Evolutionary conservation across 441 rosid genomes (phyloP).

Genomic region (Eutrema salsugineum): DNA sequence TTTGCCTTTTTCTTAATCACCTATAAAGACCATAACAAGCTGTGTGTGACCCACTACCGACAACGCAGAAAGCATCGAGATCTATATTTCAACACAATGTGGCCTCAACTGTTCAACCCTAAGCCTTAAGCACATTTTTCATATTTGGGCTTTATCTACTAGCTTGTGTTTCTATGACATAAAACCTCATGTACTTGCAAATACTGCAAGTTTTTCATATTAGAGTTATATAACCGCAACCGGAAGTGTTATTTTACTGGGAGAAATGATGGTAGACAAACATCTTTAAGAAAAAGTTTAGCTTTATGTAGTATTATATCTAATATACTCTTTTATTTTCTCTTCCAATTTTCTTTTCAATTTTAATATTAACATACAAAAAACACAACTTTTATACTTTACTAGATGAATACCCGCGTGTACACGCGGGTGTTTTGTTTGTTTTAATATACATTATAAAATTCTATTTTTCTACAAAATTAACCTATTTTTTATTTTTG

Average conservation of each 20-base stretch:
- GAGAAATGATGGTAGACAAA: too few species aligned
- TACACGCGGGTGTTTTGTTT: too few species aligned
- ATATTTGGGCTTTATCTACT: not conserved
- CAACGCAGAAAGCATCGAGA: not conserved
- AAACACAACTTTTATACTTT: not conserved
- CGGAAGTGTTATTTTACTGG: not conserved
- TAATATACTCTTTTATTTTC: too few species aligned
- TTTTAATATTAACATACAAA: not conserved
- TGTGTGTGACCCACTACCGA: not conserved
- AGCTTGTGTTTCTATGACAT: not conserved
- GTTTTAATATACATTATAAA: too few species aligned
- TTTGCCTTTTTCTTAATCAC: not conserved
- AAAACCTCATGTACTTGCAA: not conserved
- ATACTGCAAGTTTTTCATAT: not conserved
- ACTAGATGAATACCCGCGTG: too few species aligned
- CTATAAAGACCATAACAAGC: not conserved
- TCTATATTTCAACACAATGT: not conserved
- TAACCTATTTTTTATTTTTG: too few species aligned
- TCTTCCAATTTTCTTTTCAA: not conserved
- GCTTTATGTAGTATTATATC: not conserved
- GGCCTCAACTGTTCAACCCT: not conserved
- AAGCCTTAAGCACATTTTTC: not conserved
- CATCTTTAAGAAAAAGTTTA: not conserved
- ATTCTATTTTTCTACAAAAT: too few species aligned
- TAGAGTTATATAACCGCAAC: not conserved